Evolutionary conservation across 208 protist genomes (phyloP), one percentile per base, ranked within the genome.

Genomic region (Trypanosoma vivax): DNA sequence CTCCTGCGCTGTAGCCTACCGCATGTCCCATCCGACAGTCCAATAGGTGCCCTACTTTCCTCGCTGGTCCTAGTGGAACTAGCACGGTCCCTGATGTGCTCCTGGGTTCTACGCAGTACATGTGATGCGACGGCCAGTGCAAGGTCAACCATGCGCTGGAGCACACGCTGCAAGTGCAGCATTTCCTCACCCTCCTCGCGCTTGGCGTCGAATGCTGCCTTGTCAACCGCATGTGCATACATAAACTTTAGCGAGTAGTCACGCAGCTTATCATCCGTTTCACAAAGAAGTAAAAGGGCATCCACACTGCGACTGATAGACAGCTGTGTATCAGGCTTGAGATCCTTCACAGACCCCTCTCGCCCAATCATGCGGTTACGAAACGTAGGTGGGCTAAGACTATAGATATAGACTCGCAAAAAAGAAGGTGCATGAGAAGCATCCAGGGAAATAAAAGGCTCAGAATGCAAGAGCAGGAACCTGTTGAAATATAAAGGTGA

Each of bases 171-270:
- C 21, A 93, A 68, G 51, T 93, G 86, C 19, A 63, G 57, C 48
- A 79, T 60, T 19, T 74, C 63, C 33, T 87, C 70, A 0, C 58
- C 69, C 6, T 48, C 70, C 19, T 60, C 52, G 14, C 75, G 67
- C 31, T 48, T 55, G n/a, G 60, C 47, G 35, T 81, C 59, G 56
- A 83, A 88, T 9, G 73, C 86, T 1, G 82, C 80, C 45, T 79
- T 75, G 27, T 87, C 73, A 2, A 82, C 79, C 0, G 86, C 82
- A 23, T 93, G 79, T 48, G 90, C 86, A 23, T 85, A 60, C 52
- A 89, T 74, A 66, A 93, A 93, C 43, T 88, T 88, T 25, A 90
- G 45, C 5, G 72, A 62, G 23, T 78, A 73, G 34, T 72, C 72
- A 1, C 65, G 34, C 42, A 93, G 53, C 13, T 86, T 73, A 11